Evolutionary conservation across 2,329 filamentous ascomycete genomes (phyloP), one percentile per base, ranked within the genome.

Genomic region (Alternaria gaisen): DNA sequence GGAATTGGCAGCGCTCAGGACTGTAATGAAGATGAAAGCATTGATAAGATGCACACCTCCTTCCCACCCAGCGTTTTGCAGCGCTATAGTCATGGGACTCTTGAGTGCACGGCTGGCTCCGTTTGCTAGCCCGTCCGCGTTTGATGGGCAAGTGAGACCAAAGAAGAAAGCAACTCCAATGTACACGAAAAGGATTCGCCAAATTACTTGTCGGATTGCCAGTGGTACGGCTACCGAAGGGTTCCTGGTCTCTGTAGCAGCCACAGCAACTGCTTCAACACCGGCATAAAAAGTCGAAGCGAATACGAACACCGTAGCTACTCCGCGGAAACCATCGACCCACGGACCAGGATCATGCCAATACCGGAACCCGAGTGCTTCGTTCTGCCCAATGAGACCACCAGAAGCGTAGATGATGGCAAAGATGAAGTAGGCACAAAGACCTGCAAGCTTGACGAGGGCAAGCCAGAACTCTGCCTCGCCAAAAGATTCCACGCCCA

Each of bases 11-110:
- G 74, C 73, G 4, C 69, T 72, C 18, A 93, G 80, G 55, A 90
- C 91, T 5, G 91, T 92, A 18, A 92, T 81, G 44, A 93, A 70
- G 44, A 76, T 76, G 59, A 75, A 73, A 3, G 88, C 90, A 66
- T 94, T 94, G 80, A 94, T 90, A 1, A 94, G 84, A 72, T 94
- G 88, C 1, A 91, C 89, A 56, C 90, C 91, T 26, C 86, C 87
- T 56, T 90, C 78, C 86, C 90, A 93, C 1, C 91, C 91, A 1
- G 91, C 91, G 60, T 87, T 91, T 63, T 90, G 86, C 46, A 94
- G 86, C 5, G 73, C 73, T 18, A 76, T 75, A 1, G 74, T 75
- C 69, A 75, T 72, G 2, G 73, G 74, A 20, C 88, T 91, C 77
- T 90, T 86, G 26, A 92, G 82, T 0, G 90, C 89, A 58, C 88